phyloP scores from a whole-genome alignment of 805 yeast genomes.

The Candida railenensis region DNA sequence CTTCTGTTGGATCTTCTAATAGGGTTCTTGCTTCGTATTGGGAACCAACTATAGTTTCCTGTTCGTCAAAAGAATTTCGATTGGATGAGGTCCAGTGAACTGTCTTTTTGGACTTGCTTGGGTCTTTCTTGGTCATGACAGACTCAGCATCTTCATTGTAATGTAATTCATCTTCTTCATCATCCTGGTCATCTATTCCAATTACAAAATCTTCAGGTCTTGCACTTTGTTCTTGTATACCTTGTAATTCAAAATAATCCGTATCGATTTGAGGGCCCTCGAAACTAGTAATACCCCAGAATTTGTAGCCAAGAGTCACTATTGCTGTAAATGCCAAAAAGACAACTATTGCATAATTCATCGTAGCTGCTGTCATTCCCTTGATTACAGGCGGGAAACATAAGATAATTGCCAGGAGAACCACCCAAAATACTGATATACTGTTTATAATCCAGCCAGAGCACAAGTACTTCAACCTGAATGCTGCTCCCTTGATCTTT shows the following conservation, averaged over 20 bases:
- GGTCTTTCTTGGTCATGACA: background rate
- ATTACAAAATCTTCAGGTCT: conserved; percentile 14
- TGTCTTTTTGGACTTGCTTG: background rate
- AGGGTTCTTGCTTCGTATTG: background rate
- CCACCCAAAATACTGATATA: conserved; percentile 59
- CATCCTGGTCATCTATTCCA: conserved; percentile 16
- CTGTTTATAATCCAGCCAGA: conserved; percentile 66
- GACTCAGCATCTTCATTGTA: background rate
- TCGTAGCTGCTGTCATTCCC: conserved; percentile 33
- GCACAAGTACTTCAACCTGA: conserved; percentile 49
- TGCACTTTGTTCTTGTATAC: conserved; percentile 19
- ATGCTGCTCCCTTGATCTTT: conserved; percentile 66
- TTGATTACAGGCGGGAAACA: conserved; percentile 68
- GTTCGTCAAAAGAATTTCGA: background rate
- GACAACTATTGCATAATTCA: conserved; percentile 71
- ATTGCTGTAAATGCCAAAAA: conserved; percentile 47
- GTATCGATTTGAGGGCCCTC: conserved; percentile 60
- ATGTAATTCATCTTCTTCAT: conserved; percentile 7
- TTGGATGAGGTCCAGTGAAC: background rate
- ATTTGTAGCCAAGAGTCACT: conserved; percentile 49
- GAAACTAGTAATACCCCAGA: conserved; percentile 64
- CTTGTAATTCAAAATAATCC: conserved; percentile 39
- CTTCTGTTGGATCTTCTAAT: background rate
- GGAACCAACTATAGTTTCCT: background rate
- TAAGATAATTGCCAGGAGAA: conserved; percentile 57